Conservation (phyloP, 2,329 filamentous ascomycete species). For the Fusarium gaditjirri region DNA sequence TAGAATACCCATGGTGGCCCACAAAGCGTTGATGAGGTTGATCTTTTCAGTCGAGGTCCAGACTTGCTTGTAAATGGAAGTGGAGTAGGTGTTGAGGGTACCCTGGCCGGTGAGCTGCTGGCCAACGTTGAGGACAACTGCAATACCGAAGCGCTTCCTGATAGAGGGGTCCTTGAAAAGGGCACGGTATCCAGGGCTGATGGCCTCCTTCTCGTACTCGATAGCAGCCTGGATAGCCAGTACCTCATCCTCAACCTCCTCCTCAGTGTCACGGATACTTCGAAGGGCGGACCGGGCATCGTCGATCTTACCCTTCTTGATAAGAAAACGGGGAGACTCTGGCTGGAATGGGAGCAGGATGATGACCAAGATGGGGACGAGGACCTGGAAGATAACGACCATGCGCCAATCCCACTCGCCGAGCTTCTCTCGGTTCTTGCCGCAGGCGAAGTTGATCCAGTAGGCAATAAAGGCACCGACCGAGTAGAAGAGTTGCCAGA, state of each 20-base stretch:
- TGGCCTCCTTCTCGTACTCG: conserved; percentile 77
- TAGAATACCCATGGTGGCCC: conserved; percentile 76
- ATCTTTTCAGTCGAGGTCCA: conserved; percentile 69
- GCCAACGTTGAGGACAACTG: conserved; percentile 74
- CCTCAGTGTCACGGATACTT: conserved; percentile 71
- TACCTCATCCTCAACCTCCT: conserved; percentile 75
- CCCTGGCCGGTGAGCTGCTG: conserved; percentile 80
- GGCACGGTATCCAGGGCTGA: conserved; percentile 70
- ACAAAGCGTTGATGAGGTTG: conserved; percentile 78
- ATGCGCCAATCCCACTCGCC: conserved; percentile 80
- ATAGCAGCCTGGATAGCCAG: conserved; percentile 73
- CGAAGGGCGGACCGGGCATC: conserved; percentile 67
- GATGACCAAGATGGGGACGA: conserved; percentile 73
- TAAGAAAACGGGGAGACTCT: conserved; percentile 75
- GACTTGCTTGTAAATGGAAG: conserved; percentile 78
- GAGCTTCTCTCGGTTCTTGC: conserved; percentile 62
- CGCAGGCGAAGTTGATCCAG: conserved; percentile 72
- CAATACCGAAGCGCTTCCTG: conserved; percentile 72
- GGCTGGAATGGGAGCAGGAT: conserved; percentile 72
- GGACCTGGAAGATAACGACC: conserved; percentile 77
- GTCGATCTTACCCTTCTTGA: conserved; percentile 69
- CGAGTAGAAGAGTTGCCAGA: conserved; percentile 74
- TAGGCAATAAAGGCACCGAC: conserved; percentile 65
- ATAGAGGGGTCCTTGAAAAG: conserved; percentile 77
- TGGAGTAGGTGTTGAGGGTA: conserved; percentile 77